Evolutionary conservation across 1,139 yeast species (phyloP), one percentile per base, ranked within the genome.

Genomic region (Blastobotrys ciferrii): DNA sequence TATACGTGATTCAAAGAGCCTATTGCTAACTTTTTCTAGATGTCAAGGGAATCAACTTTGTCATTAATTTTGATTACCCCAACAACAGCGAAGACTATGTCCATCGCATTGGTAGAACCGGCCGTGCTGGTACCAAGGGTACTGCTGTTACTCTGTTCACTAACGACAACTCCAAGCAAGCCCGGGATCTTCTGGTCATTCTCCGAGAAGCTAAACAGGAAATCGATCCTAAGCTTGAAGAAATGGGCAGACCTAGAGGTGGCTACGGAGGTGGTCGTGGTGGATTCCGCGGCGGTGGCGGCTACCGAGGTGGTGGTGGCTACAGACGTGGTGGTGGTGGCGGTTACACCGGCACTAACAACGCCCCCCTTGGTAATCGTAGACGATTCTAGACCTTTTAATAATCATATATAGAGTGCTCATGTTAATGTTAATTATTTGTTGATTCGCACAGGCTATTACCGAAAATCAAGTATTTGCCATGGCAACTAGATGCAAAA

Each of bases 41-140:
- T 74, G 98, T 92, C 72, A 92, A 92, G 78, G 98, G 97, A 70
- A 88, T 92, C 66, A 84, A 91, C 61, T 84, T 76, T 64, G 98
- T 92, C 54, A 79, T 92, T 67, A 92, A 92, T 82, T 89, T 79
- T 66, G 98, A 92, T 71, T 91, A 91, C 89, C 98, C 98, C 65
- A 89, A 89, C 72, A 92, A 91, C 75, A 87, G 89, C 67, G 98
- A 92, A 75, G 98, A 92, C 74, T 92, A 92, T 70, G 97, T 92
- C 53, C 95, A 86, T 71, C 80, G 95, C 71, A 86, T 86, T 64
- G 97, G 97, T 69, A 88, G 98, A 83, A 91, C 98, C 56, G 98
- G 98, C 70, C 88, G 98, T 81, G 98, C 97, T 58, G 98, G 98
- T 70, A 82, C 88, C 57, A 77, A 78, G 55, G 98, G 98, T 77